Evolutionary conservation across 441 rosid genomes (phyloP).

Genomic region (Jatropha multifida): DNA sequence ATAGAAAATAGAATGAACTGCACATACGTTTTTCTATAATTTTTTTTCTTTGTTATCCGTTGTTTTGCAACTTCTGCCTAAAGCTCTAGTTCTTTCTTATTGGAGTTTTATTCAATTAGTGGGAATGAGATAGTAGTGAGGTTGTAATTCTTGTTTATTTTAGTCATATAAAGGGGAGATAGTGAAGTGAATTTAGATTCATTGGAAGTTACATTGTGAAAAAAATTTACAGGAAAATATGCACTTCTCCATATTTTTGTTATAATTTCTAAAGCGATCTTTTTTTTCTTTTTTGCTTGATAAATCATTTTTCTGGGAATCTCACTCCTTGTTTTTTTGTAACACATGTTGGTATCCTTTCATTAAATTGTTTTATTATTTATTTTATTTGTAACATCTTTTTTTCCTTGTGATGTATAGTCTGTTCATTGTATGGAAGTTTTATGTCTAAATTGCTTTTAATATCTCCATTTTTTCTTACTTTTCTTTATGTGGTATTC

Average conservation of each 20-base stretch:
- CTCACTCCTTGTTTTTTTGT: background rate
- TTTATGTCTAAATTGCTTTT: background rate
- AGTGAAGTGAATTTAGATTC: background rate
- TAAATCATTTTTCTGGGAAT: background rate
- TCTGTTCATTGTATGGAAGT: background rate
- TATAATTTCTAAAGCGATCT: conserved; percentile 1
- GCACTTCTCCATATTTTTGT: background rate
- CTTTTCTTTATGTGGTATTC: background rate
- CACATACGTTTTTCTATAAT: background rate
- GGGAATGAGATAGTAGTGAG: background rate
- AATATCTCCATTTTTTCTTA: background rate
- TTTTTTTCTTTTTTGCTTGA: background rate
- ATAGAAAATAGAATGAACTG: background rate
- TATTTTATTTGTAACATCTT: conserved; percentile 3
- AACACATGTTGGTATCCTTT: too few species aligned
- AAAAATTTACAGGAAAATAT: background rate
- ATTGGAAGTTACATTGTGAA: background rate
- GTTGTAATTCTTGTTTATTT: background rate
- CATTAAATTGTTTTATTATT: conserved; percentile 7
- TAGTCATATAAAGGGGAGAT: background rate
- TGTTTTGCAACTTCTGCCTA: background rate
- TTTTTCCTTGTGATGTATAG: background rate
- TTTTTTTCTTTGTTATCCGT: background rate
- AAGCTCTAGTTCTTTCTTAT: too few species aligned
- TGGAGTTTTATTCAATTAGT: background rate